A percentile compares a stretch with the other conserved stretches of the same genome.
Conservation (phyloP, 73 alveolate species). For the Uronychia binucleata region DNA sequence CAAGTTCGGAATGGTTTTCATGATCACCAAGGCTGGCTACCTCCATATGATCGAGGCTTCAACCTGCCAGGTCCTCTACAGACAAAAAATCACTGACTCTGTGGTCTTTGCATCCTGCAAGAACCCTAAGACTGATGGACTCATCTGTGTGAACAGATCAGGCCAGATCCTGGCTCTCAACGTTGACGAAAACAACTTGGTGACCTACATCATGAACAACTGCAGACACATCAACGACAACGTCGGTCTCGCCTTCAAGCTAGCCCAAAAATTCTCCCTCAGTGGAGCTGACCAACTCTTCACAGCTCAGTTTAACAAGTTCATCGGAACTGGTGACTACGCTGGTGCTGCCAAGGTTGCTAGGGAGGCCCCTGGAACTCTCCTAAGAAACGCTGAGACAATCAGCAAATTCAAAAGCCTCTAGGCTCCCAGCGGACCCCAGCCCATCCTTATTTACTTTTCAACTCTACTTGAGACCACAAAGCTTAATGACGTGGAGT, state of each 20-base stretch:
- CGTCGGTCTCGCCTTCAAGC: slow-evolving; percentile 90
- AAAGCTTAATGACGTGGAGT: slow-evolving; percentile 91
- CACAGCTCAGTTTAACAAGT: slow-evolving; percentile 89
- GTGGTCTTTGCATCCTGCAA: slow-evolving; percentile 87
- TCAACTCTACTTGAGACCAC: slow-evolving; percentile 89
- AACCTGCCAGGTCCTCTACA: slow-evolving; percentile 84
- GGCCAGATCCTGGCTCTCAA: slow-evolving; percentile 93
- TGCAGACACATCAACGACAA: slow-evolving; percentile 90
- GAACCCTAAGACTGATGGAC: slow-evolving; percentile 80
- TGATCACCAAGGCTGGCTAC: slow-evolving; percentile 91
- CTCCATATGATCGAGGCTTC: slow-evolving; percentile 88
- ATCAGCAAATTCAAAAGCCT: slow-evolving; percentile 88
- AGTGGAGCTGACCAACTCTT: slow-evolving; percentile 97
- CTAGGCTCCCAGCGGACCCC: slow-evolving; percentile 90
- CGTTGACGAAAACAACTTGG: slow-evolving; percentile 82
- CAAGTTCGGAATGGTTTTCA: slow-evolving; percentile 93
- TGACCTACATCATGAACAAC: slow-evolving; percentile 86
- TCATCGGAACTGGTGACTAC: slow-evolving; percentile 90
- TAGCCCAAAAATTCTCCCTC: slow-evolving; percentile 93
- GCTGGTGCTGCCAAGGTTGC: slow-evolving; percentile 97
- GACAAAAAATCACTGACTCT: slow-evolving; percentile 91
- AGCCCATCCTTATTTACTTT: slow-evolving; percentile 95
- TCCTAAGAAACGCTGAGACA: slow-evolving; percentile 92
- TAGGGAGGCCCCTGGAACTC: slow-evolving; percentile 97
- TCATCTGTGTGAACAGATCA: slow-evolving; percentile 87